A percentile compares a stretch with the other conserved stretches of the same genome.
phyloP scores from a whole-genome alignment of 1,284 basidiomycete genomes.

The Agroathelia rolfsii region DNA sequence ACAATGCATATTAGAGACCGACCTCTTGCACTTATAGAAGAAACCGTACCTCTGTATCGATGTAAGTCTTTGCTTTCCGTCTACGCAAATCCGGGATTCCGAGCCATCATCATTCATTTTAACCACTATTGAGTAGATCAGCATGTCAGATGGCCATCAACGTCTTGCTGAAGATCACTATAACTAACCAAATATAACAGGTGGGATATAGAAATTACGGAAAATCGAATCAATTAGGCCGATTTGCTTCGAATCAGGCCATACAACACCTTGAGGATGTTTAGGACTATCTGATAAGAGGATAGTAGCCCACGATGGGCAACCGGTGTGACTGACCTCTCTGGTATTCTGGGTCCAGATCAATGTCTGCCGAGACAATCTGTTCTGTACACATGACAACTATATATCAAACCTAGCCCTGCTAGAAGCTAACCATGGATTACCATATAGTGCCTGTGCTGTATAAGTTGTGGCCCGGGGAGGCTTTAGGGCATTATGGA shows the following conservation, averaged over 20 bases:
- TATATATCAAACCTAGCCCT: slow-evolving; percentile 1
- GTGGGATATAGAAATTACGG: slow-evolving; percentile 63
- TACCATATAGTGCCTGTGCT: slow-evolving; percentile 45
- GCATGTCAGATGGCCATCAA: neutral
- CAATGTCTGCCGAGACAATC: slow-evolving; percentile 56
- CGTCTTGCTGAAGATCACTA: neutral
- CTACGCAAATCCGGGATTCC: slow-evolving; percentile 53
- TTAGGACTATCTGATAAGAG: slow-evolving; percentile 1
- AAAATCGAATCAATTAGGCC: slow-evolving; percentile 70
- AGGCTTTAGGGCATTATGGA: slow-evolving; percentile 31
- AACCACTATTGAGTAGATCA: slow-evolving; percentile 23
- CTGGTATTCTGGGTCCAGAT: slow-evolving; percentile 59
- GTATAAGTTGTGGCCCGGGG: slow-evolving; percentile 28
- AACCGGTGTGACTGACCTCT: slow-evolving; percentile 33
- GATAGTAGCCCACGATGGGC: neutral
- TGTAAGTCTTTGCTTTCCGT: slow-evolving; percentile 68
- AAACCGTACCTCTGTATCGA: slow-evolving; percentile 62
- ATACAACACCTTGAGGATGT: slow-evolving; percentile 49
- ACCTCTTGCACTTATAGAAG: too few relatives aligned
- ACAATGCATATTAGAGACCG: too few relatives aligned
- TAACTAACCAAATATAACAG: slow-evolving; percentile 66
- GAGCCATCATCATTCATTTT: slow-evolving; percentile 42
- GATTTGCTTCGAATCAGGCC: slow-evolving; percentile 59
- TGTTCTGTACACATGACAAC: slow-evolving; percentile 27
- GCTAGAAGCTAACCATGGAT: slow-evolving; percentile 13